Base-by-base conservation (phyloP, 441 rosid genomes). In the Jatropha multifida region DNA sequence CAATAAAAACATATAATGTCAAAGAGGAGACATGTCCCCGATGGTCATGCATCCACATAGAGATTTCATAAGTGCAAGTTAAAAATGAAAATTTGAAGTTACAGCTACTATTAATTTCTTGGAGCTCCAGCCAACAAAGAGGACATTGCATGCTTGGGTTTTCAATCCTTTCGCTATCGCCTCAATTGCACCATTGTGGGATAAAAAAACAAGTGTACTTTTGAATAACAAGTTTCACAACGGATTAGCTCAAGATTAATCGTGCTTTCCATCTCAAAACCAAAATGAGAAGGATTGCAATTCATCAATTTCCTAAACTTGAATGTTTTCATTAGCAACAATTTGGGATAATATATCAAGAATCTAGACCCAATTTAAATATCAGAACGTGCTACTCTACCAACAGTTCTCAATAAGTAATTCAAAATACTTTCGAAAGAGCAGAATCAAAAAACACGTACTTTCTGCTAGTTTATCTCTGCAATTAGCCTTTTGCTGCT, bases 381-480 rank as follows among this genome's bases (percentile, higher is more conserved):
- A 26, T 61, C 42, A 27, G 44, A 60, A 72, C 6, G 2, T 62
- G 61, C 49, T 32, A 46, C 27, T 62, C 59, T 32, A 63, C 37
- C 37, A 49, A 63, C 60, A 49, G 49, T 46, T 18, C 11, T 67
- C 61, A 44, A 46, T 48, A 68, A 65, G 26, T 17, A 42, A 42
- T 32, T 46, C 23, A 65, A 54, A 23, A 72, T 46, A 42, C 54
- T 18, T 20, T 4, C 44, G 41, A 56, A 72, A 46, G 26, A 60
- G 67, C 37, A 44, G 54, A 49, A 54, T 37, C 44, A 18, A 48
- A 59, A 41, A 20, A 17, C 18, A 61, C 18, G 15, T 56, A 56
- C 61, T 44, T 26, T 72, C 52, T 13, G 11, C n/a, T 18, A 32
- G 67, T 44, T 61, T 54, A 60, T 23, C 62, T 42, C 74, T 70